Base-by-base conservation (phyloP, 2,329 filamentous ascomycete species). In the Botrytis galanthina region DNA sequence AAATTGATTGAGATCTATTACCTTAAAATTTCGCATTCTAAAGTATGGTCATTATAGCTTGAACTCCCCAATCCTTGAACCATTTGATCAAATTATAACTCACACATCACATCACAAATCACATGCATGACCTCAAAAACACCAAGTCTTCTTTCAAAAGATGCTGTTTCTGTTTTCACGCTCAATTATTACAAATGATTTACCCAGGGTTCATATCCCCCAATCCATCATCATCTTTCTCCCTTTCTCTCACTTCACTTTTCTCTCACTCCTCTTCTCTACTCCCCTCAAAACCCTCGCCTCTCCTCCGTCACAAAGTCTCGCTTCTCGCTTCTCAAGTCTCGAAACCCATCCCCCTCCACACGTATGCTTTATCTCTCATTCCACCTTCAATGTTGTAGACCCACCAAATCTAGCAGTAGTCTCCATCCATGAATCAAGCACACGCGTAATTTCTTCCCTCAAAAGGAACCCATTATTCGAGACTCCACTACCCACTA, bases 131-230 rank as follows among this genome's bases (percentile, higher is more conserved):
- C n/a, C 10, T 10, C 14, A 29, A 20, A 67, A 54, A 42, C 6
- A 6, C 16, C 29, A 14, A 51, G 8, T 68, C 39, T 18, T 42
- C 48, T 68, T 68, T 57, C 18, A 68, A 68, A 68, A 57, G 48
- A 68, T 68, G 48, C 66, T 57, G n/a, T 8, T 57, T 35, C 54
- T 68, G 66, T 68, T 68, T 68, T 68, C 46, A 37, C 54, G 57
- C 66, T 68, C 18, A n/a, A 68, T 57, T 68, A 68, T 68, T 68
- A 68, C 66, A 68, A 68, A 68, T 68, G 66, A 68, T 57, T 68
- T 68, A 68, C 66, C 48, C 48, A 42, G 66, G 66, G 66, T 57
- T 68, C 66, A 57, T 68, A 57, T 68, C 48, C 66, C 64, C 63
- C 32, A 48, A 48, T n/a, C 29, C 66, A 68, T 32, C 48, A 39